Percentiles rank a stretch among this genome's conserved stretches.
phyloP scores from a whole-genome alignment of 805 yeast species.

The Saturnispora bothae region DNA sequence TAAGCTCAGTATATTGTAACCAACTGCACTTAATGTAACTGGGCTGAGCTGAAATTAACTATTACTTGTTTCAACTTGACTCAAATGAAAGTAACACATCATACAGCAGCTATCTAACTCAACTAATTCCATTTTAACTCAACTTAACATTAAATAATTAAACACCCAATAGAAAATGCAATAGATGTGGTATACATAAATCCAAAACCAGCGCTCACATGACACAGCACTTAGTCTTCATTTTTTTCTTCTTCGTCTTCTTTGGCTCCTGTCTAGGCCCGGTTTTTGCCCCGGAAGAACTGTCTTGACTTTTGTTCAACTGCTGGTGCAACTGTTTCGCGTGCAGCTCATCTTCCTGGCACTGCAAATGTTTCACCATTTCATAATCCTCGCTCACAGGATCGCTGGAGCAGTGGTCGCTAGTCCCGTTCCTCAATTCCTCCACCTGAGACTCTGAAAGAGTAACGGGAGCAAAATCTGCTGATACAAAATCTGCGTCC shows the following conservation, averaged over 20 bases:
- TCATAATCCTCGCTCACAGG: neutral
- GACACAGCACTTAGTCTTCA: neutral
- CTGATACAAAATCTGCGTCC: conserved; percentile 49
- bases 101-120: no score
- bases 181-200: neutral
- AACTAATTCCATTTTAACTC: no score
- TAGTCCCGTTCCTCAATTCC: neutral
- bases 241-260: conserved; percentile 4
- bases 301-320: neutral
- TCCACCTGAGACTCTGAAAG: neutral
- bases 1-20: no score
- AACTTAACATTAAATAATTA: no score
- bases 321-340: neutral
- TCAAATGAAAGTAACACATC: no score
- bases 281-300: no score
- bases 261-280: no score
- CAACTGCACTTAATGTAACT: no score
- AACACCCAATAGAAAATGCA: no score
- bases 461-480: conserved; percentile 4
- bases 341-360: neutral
- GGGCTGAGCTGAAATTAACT: no score
- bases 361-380: neutral
- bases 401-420: neutral
- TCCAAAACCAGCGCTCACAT: neutral
- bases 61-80: no score